Percentiles rank a stretch among this genome's conserved stretches.
These are phyloP conservation scores for Apiospora phragmitis DNA, from an alignment of 2,329 filamentous ascomycete genomes.

Conservation along the genomic window DNA sequence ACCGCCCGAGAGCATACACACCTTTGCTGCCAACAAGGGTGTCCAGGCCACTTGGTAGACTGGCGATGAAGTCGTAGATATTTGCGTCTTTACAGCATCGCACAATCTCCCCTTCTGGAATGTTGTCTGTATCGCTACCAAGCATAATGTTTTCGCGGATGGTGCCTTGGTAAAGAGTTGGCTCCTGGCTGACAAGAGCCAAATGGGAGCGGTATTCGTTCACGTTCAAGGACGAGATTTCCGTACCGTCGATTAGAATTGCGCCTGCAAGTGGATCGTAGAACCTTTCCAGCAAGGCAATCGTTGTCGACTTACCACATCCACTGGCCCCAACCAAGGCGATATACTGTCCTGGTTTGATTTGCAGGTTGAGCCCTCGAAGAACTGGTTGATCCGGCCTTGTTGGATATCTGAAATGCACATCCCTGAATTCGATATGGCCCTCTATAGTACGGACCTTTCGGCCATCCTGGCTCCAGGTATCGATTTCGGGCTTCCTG, in stretches of 20 bases:
- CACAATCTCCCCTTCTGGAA: constrained; percentile 50
- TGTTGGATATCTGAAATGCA: constrained; percentile 39
- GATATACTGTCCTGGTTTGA: constrained; percentile 53
- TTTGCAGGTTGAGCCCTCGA: constrained; percentile 19
- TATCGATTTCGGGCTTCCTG: too few species aligned
- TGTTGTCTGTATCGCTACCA: constrained; percentile 57
- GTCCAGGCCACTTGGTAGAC: constrained; percentile 48
- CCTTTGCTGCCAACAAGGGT: constrained; percentile 40
- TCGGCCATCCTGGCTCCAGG: too few species aligned
- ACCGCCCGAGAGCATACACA: constrained; percentile 31
- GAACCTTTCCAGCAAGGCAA: constrained; percentile 51
- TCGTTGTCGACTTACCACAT: constrained; percentile 48
- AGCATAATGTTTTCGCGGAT: constrained; percentile 57
- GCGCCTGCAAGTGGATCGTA: constrained; percentile 50
- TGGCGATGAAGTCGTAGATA: constrained; percentile 65
- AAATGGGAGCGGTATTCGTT: constrained; percentile 51
- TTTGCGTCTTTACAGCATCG: constrained; percentile 58
- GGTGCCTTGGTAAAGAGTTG: constrained; percentile 57
- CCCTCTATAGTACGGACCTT: too few species aligned
- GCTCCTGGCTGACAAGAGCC: constrained; percentile 58
- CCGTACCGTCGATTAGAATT: constrained; percentile 51
- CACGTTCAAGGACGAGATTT: constrained; percentile 44
- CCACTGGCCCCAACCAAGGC: constrained; percentile 47
- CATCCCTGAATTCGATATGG: not conserved
- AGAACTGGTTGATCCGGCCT: constrained; percentile 39